phyloP scores from a whole-genome alignment of 2,329 filamentous ascomycete genomes.

The Nemania serpens region DNA sequence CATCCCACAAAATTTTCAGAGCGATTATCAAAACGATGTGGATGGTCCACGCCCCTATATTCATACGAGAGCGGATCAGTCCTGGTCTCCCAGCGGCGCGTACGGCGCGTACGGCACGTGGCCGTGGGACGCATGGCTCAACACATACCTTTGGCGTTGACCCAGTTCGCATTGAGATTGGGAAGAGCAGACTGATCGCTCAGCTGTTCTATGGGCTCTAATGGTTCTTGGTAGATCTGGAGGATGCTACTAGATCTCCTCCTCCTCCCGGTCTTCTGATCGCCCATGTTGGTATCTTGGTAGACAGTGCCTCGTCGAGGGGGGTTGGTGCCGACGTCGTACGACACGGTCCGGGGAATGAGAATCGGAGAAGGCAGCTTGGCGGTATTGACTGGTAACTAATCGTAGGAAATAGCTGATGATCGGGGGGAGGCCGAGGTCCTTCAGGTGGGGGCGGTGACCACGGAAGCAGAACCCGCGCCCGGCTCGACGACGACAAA shows the following conservation, averaged over 20 bases:
- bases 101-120: not conserved
- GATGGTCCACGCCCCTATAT: slow-evolving; percentile 91
- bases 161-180: slow-evolving; percentile 98
- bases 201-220: slow-evolving; percentile 95
- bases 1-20: slow-evolving; percentile 96
- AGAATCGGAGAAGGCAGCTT: slow-evolving; percentile 93
- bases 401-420: slow-evolving; percentile 29
- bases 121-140: not conserved
- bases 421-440: slow-evolving; percentile 26
- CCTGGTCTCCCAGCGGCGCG: not conserved
- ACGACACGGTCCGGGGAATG: slow-evolving; percentile 87
- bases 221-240: slow-evolving; percentile 92
- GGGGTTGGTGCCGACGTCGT: slow-evolving; percentile 79
- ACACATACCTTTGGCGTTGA: slow-evolving; percentile 91
- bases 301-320: slow-evolving; percentile 65
- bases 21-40: slow-evolving; percentile 90
- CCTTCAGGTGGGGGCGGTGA: slow-evolving; percentile 19
- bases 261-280: slow-evolving; percentile 74
- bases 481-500: slow-evolving; percentile 4
- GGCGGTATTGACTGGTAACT: slow-evolving; percentile 71
- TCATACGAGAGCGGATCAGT: slow-evolving; percentile 24
- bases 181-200: slow-evolving; percentile 94
- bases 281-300: slow-evolving; percentile 60
- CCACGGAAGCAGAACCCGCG: slow-evolving; percentile 9
- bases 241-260: slow-evolving; percentile 94